Evolutionary conservation across 768 basidiomycete genomes (phyloP), one percentile per base, ranked within the genome.

Genomic region (Trametes cinnabarina): DNA sequence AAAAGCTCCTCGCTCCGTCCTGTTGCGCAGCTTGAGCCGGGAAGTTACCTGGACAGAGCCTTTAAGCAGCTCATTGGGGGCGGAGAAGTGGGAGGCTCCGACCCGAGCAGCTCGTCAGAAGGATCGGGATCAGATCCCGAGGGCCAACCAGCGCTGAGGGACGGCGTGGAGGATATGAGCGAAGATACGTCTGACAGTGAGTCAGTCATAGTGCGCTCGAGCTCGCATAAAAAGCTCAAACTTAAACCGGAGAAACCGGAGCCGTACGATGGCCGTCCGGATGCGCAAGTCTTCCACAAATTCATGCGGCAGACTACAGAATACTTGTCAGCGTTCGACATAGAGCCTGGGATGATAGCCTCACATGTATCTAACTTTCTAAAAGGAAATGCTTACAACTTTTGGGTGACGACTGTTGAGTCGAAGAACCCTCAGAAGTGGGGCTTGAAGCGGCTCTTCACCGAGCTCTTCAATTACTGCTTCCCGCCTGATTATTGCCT

Each of bases 391-490:
- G 66, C 70, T 0, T 66, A 65, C 54, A 43, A 61, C 22, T 71
- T 67, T 50, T 71, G 62, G 56, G 65, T 66, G 41, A 63, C 66
- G 11, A 49, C 54, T 19, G 57, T 66, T 0, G 26, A 42, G 51
- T 48, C 65, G 8, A 20, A 35, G 4, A 40, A 54, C 1, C 63
- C 51, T 3, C 32, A 15, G 2, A 23, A 55, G 2, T 68, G 66
- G 66, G 49, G 28, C 57, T 63, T 25, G 1, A 49, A 20, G 37
- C 55, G 3, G 50, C 66, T 42, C 15, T 62, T 58, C 1, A 22
- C 53, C 3, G 65, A 53, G n/a, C 20, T 66, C 12, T 68, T 68
- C 54, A 61, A 68, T 43, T 63, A 65, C 26, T 66, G 65, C 35
- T 68, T 68, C 54, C 63, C 62, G 3, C n/a, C 56, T 2, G 62